Evolutionary conservation across 495 filamentous ascomycete genomes (phyloP), one percentile per base, ranked within the genome.

Genomic region (Annulohypoxylon moriforme): DNA sequence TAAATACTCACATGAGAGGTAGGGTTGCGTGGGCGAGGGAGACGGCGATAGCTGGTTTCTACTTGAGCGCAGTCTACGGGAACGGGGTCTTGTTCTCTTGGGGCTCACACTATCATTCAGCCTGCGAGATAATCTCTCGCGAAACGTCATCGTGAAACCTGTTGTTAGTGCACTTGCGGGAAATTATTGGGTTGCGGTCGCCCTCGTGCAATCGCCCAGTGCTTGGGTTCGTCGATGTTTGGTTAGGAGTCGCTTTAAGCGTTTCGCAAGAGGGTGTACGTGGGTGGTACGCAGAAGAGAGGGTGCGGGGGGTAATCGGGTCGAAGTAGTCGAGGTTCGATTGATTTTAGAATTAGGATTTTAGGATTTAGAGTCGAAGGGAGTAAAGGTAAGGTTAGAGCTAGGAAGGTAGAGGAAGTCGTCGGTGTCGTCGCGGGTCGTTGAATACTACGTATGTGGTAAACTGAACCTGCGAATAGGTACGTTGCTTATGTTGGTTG

Each of bases 1-100:
- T 10, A 20, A 3, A 13, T 40, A 76, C 81, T 78, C 72, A 84
- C 82, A 85, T 7, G 82, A 84, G 0, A 85, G 73, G 50, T 84
- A 83, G 3, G 81, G 74, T 31, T 78, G 67, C 20, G 76, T 72
- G 0, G 81, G 77, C 0, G 81, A 75, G 11, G 82, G 75, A 55
- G 76, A 72, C 1, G 73, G 74, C 6, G 76, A 77, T 33, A 74
- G 61, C 73, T 76, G 71, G 9, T 56, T 27, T 71, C 42, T 67
- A 67, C 65, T 65, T 76, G 65, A 76, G 76, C 69, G 64, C 27
- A 71, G 56, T 58, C 57, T 60, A 46, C 56, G 53, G 18, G 64
- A 68, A 31, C 34, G 34, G 40, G 18, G 33, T 69, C 68, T 75
- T 57, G 50, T 63, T 4, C 11, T 9, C 9, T 31, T 56, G 31